Base-by-base conservation (phyloP, 2,329 filamentous ascomycete genomes). In the Aurifilum marmelostoma region DNA sequence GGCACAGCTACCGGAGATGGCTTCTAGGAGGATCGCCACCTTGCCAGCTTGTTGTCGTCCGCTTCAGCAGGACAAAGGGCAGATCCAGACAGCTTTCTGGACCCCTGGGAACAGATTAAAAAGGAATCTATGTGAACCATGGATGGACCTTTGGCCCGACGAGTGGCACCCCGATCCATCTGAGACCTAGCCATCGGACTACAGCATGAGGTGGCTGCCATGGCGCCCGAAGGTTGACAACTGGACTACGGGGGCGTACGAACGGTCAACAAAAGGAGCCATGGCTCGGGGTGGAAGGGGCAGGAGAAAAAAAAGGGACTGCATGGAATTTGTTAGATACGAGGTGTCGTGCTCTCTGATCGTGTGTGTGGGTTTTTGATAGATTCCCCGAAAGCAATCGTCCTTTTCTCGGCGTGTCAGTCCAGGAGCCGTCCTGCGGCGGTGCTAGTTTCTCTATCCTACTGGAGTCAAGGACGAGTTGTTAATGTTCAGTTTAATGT, bases 1-100 rank as follows among this genome's bases (percentile, higher is more conserved):
- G 88, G 88, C 50, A 80, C 86, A n/a, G 78, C 80, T 32, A 78
- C 82, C 59, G 81, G 80, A 61, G 87, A 88, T 41, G 81, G 82
- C 62, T 89, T 87, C 75, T 87, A 83, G 77, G 4, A 24, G 9
- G 14, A 12, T 4, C 16, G 3, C 27, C 16, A n/a, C 32, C 12
- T 12, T 32, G 9, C 39, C 21, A 16, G 29, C 34, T 50, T 27
- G 14, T 29, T 32, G 7, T 24, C 39, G 3, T 8, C 32, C 16
- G 32, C 9, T 39, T 12, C 32, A 32, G 58, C 11, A 56, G 6
- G 14, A 16, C 52, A 16, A 14, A 18, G 27, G n/a, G 12, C 52
- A 29, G 52, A 32, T 27, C 6, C 18, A 14, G 24, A 56, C 52
- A 56, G 14, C 24, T 3, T 21, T 27, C 52, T 56, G 14, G 6